Conservation (phyloP, 441 rosid species). For the Eruca vesicaria region DNA sequence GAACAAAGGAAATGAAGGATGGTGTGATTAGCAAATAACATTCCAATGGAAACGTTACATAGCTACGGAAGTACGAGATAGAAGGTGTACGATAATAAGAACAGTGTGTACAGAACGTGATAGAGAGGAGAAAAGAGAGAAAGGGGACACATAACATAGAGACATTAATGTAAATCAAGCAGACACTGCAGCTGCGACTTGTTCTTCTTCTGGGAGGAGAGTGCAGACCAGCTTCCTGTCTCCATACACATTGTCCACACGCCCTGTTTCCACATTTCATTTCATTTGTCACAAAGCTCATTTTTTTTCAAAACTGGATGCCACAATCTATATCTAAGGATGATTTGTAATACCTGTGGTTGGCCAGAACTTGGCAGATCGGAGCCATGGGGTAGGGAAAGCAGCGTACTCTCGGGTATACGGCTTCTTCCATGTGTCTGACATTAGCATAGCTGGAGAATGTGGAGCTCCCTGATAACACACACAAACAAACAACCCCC, state of each 20-base stretch:
- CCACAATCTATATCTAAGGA: not conserved
- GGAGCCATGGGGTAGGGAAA: conserved; percentile 97
- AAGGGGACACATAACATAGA: not conserved
- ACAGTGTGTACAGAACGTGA: not conserved
- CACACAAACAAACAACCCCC: not conserved
- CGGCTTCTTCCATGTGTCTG: conserved; percentile 90
- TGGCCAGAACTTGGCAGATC: conserved; percentile 93
- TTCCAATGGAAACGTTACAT: not conserved
- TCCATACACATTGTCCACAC: conserved; percentile 92
- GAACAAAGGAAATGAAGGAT: not conserved
- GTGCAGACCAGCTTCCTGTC: conserved; percentile 94
- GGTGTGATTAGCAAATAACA: not conserved
- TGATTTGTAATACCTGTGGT: not conserved
- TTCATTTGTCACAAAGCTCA: not conserved
- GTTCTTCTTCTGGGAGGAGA: conserved; percentile 78
- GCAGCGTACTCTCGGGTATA: conserved; percentile 90
- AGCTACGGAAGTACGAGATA: conserved; percentile 7
- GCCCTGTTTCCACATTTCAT: conserved; percentile 48
- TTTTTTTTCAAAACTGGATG: not conserved
- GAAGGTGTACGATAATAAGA: conserved; percentile 10
- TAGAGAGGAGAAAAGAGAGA: not conserved
- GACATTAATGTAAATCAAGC: conserved; percentile 27
- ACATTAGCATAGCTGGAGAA: conserved; percentile 95
- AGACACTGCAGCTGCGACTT: conserved; percentile 75
- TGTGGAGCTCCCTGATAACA: conserved; percentile 87